These are phyloP conservation scores for Diaporthe caulivora DNA, from an alignment of 2,329 filamentous ascomycete genomes.

Conservation along the genomic window DNA sequence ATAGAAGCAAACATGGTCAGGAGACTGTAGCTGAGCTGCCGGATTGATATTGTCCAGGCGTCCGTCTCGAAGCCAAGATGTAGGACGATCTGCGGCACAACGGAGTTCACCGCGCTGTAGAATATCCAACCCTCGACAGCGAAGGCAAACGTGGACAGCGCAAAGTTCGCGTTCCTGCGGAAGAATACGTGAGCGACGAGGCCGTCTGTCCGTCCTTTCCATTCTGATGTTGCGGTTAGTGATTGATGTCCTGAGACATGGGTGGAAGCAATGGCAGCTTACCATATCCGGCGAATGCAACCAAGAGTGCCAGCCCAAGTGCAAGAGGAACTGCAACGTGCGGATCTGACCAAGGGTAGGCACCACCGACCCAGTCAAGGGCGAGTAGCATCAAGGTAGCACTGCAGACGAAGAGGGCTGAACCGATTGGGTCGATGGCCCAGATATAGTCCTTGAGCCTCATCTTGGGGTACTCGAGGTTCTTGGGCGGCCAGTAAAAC, in stretches of 20 bases:
- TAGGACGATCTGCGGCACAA: constrained; percentile 62
- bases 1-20: constrained; percentile 55
- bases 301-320: constrained; percentile 56
- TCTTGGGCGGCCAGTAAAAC: constrained; percentile 60
- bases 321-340: constrained; percentile 56
- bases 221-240: constrained; percentile 54
- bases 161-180: constrained; percentile 64
- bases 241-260: background rate
- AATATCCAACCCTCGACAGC: constrained; percentile 71
- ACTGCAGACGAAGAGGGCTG: constrained; percentile 56
- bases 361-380: constrained; percentile 60
- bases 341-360: constrained; percentile 54
- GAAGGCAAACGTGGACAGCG: constrained; percentile 66
- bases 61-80: constrained; percentile 61
- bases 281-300: constrained; percentile 56
- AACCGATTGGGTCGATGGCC: constrained; percentile 63
- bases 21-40: constrained; percentile 60
- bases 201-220: constrained; percentile 66
- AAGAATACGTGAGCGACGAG: constrained; percentile 70
- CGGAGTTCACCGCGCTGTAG: constrained; percentile 64
- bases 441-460: constrained; percentile 55
- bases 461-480: constrained; percentile 53
- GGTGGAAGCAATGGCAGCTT: constrained; percentile 41
- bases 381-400: constrained; percentile 59
- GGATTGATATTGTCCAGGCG: constrained; percentile 60